Evolutionary conservation across 2,329 filamentous ascomycete genomes (phyloP), one percentile per base, ranked within the genome.

Genomic region (Fusarium avenaceum): DNA sequence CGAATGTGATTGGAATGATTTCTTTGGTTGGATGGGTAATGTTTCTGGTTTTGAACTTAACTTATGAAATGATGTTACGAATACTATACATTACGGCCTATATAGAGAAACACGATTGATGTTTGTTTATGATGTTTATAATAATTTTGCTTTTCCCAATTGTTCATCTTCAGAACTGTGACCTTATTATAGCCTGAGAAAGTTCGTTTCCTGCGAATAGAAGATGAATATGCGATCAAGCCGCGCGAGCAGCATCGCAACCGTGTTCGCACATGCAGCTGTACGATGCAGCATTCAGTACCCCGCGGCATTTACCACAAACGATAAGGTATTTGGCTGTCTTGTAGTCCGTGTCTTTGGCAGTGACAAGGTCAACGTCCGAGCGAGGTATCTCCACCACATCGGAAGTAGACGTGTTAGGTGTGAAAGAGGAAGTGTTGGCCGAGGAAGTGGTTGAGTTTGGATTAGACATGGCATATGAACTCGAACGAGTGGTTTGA

Each of bases 41-140:
- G 60, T 22, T 61, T 49, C 30, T 72, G 32, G 13, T 48, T 69
- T 64, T 62, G 32, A 43, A 33, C 33, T 70, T 49, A 61, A 30
- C 38, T 68, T 55, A 69, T 49, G 68, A 73, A 51, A 72, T 22
- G 71, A 73, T 52, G 63, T 65, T 56, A 73, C 57, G 71, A 73
- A 58, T 62, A 69, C 45, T 69, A 72, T 72, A 72, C 48, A 53
- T 72, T 64, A 73, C 71, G 67, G 57, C 69, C 67, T 47, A 70
- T 66, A 73, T 73, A 73, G 67, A 72, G 57, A 72, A 68, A 70
- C 28, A 48, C 15, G 52, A 39, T 51, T 65, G 59, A 73, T 65
- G 54, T 58, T 20, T 48, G 53, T 57, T 52, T 56, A 40, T 32
- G 28, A n/a, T 19, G 17, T 38, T 38, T 38, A n/a, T 26, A 9